A percentile compares a stretch with the other conserved stretches of the same genome.
phyloP scores from a whole-genome alignment of 169 alveolate species.

The Miamiensis avidus region DNA sequence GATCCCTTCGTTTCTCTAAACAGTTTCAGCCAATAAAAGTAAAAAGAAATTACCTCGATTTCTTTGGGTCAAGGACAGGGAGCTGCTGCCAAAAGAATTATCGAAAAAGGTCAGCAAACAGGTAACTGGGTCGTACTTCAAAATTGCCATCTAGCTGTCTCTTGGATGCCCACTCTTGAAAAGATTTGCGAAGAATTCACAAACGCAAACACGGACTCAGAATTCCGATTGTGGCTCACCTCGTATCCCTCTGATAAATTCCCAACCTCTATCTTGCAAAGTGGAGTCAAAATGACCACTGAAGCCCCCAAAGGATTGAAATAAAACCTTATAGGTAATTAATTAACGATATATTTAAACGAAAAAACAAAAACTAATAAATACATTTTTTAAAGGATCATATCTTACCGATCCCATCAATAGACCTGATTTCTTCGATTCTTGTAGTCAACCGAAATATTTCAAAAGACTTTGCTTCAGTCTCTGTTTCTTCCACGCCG shows the following conservation, averaged over 20 bases:
- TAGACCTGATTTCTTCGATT: constrained; percentile 62
- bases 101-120: constrained; percentile 60
- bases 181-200: constrained; percentile 43
- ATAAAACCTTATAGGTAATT: constrained; percentile 45
- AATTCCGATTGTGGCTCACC: constrained; percentile 84
- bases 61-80: constrained; percentile 90
- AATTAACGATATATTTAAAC: too few species aligned
- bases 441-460: constrained; percentile 59
- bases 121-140: constrained; percentile 91
- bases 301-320: constrained; percentile 86
- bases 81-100: constrained; percentile 73
- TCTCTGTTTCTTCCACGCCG: constrained; percentile 81
- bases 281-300: constrained; percentile 77
- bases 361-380: too few species aligned
- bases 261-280: constrained; percentile 77
- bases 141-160: constrained; percentile 85
- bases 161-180: constrained; percentile 80
- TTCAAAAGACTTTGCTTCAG: constrained; percentile 68
- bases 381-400: constrained; percentile 8
- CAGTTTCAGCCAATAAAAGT: constrained; percentile 73
- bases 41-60: constrained; percentile 61
- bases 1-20: constrained; percentile 79
- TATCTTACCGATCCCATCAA: constrained; percentile 46
- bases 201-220: constrained; percentile 50
- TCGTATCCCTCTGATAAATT: constrained; percentile 74